Percentiles rank a stretch among this genome's conserved stretches.
Conservation (phyloP, 768 basidiomycete genomes). For the Lactarius pseudohatsudake region DNA sequence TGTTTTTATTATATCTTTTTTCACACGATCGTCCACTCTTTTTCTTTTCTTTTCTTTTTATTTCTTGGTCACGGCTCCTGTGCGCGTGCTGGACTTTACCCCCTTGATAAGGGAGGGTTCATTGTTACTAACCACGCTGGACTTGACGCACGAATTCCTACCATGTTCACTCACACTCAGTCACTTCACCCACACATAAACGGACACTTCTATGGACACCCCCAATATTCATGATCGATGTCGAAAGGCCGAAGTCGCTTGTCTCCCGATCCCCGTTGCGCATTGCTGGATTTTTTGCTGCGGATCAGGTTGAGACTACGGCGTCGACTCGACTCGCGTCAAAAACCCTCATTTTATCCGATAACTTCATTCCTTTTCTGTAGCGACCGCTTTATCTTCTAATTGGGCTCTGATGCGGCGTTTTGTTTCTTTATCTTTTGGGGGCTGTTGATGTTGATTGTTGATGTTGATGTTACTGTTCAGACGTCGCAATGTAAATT, state of each 20-base stretch:
- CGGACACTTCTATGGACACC: background rate
- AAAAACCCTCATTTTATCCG: background rate
- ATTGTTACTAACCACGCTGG: background rate
- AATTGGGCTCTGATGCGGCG: background rate
- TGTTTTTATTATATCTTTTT: background rate
- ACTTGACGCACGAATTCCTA: background rate
- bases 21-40: too few species aligned
- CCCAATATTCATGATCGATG: background rate
- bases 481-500: background rate
- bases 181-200: background rate
- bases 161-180: background rate
- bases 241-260: background rate
- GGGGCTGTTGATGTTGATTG: background rate
- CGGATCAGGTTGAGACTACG: slow-evolving; percentile 20
- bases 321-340: background rate
- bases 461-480: background rate
- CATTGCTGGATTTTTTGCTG: background rate
- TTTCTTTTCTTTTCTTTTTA: background rate
- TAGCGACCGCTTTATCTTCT: background rate
- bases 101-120: slow-evolving; percentile 11
- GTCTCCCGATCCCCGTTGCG: background rate
- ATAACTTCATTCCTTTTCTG: background rate
- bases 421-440: background rate
- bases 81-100: slow-evolving; percentile 17
- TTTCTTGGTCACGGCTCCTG: background rate